Evolutionary conservation across 177 flowering plant species (phyloP), one percentile per base, ranked within the genome.

Genomic region (Telopea speciosissima): DNA sequence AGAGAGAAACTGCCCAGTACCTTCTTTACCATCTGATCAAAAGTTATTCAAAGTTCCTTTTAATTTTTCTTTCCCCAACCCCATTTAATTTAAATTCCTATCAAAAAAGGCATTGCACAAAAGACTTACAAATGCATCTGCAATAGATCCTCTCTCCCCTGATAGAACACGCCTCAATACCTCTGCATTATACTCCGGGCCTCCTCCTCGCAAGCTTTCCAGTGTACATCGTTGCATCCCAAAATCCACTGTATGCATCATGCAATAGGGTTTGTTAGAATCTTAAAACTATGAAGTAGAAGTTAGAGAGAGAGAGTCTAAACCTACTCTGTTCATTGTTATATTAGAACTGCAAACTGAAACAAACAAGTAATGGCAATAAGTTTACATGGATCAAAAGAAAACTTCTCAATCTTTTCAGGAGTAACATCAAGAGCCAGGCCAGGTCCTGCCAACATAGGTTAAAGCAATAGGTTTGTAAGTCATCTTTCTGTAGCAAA

Each of bases 181-280:
- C 22, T 82, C 81, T 0, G 98, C 92, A 75, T 93, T 95, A 68
- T 85, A 86, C 28, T 87, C 85, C 1, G 99, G 90, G 4, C 79
- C 91, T 70, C 96, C 95, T 26, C 99, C 98, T 77, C 81, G 79
- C 78, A 93, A 81, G 80, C 76, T 77, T 5, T 84, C 93, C 19
- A 93, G 66, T 64, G 91, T 91, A 80, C 99, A 93, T 1, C 95
- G 94, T 75, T 96, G 92, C 68, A 96, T 91, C 42, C 96, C 95
- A 79, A 88, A 93, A 16, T 93, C 91, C 93, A 89, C 99, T 96
- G 70, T 31, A 69, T 28, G 70, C 13, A 76, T 26, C 52, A 49
- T 1, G 5, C 40, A 2, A 10, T 16, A 49, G 54, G 1, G 19
- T 49, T 19, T 49, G 8, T 49, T 49, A 49, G 54, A 13, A 49